A percentile compares a stretch with the other conserved stretches of the same genome.
phyloP scores from a whole-genome alignment of 1,284 basidiomycete species.

The Wallemia mellicola region DNA sequence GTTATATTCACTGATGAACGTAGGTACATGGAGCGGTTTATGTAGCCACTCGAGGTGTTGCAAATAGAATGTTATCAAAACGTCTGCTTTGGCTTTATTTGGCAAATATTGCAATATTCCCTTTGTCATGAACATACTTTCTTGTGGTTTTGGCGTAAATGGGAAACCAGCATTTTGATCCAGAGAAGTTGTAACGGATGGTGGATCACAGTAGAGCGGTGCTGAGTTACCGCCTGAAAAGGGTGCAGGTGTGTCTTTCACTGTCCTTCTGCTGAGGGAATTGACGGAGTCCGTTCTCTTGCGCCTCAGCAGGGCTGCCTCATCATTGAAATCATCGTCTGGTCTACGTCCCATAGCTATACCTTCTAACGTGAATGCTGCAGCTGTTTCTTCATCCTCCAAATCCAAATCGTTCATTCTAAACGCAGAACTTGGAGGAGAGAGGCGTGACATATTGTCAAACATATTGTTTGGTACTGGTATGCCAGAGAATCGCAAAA shows the following conservation, averaged over 20 bases:
- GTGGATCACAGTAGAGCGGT: background rate
- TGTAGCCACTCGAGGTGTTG: background rate
- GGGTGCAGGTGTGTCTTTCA: background rate
- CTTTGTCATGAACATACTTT: background rate
- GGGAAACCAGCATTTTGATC: background rate
- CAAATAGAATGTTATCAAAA: background rate
- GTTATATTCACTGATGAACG: background rate
- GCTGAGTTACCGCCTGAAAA: background rate
- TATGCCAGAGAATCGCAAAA: background rate
- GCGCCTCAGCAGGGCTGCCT: background rate
- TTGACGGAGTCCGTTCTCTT: background rate
- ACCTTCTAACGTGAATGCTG: background rate
- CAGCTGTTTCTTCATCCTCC: background rate
- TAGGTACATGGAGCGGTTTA: background rate
- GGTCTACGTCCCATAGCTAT: background rate
- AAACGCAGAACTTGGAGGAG: background rate
- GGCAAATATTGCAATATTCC: background rate
- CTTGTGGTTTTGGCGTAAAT: background rate
- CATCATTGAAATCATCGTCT: background rate
- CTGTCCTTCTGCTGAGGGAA: background rate
- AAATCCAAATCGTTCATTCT: background rate
- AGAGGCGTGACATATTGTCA: background rate
- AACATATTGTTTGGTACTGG: background rate
- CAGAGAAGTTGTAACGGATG: background rate
- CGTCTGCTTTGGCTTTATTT: background rate